Conservation (phyloP, 1,139 yeast species). For the Candida tropicalis region DNA sequence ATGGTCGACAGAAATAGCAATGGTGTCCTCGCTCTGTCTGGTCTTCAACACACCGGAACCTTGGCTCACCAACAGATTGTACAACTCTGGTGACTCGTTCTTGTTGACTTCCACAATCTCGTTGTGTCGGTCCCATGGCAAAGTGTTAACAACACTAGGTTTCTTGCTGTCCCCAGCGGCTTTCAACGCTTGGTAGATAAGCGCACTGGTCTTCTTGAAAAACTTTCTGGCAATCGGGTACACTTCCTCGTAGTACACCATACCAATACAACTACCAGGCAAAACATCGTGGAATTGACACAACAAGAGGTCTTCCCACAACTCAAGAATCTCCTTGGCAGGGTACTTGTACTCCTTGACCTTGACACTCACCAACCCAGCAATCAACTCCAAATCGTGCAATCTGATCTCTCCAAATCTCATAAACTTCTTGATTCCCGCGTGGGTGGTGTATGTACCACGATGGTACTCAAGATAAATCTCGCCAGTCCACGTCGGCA, state of each 20-base stretch:
- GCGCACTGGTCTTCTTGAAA: slow-evolving; percentile 51
- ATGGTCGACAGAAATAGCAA: slow-evolving; percentile 17
- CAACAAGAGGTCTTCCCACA: slow-evolving; percentile 88
- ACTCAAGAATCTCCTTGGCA: slow-evolving; percentile 56
- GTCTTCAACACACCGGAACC: slow-evolving; percentile 8
- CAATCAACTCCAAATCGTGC: slow-evolving; percentile 83
- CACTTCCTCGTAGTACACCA: slow-evolving; percentile 93
- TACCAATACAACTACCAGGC: slow-evolving; percentile 94
- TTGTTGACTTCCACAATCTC: slow-evolving; percentile 47
- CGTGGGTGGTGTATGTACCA: slow-evolving; percentile 95
- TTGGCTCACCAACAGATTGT: slow-evolving; percentile 9
- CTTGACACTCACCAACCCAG: slow-evolving; percentile 70
- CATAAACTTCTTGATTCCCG: slow-evolving; percentile 78
- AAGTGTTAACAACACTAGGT: slow-evolving; percentile 48
- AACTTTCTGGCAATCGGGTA: slow-evolving; percentile 70
- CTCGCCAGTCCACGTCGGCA: slow-evolving; percentile 93
- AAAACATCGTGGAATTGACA: slow-evolving; percentile 97
- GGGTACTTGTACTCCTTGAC: slow-evolving; percentile 68
- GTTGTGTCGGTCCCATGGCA: slow-evolving; percentile 65
- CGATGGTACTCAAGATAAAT: slow-evolving; percentile 91
- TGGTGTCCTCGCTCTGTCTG: slow-evolving; percentile 1
- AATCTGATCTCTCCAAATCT: slow-evolving; percentile 75
- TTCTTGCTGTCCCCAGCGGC: slow-evolving; percentile 14
- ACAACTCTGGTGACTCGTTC: slow-evolving; percentile 15
- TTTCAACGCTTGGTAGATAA: slow-evolving; percentile 55